phyloP scores from a whole-genome alignment of 345 rosid species.

The Salix dunnii region DNA sequence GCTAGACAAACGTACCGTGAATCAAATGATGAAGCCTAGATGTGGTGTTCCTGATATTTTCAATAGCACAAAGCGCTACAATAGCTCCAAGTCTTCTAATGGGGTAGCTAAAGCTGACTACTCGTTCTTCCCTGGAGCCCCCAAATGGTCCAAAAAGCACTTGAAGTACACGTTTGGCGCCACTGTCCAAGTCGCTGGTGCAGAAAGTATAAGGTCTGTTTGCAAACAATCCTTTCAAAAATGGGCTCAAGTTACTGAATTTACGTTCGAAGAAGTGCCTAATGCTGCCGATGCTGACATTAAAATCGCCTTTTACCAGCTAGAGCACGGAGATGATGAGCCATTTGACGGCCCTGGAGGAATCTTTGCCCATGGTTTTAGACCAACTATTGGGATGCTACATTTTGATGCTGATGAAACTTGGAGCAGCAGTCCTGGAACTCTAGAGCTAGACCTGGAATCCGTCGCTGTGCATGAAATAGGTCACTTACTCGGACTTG shows the following conservation, averaged over 20 bases:
- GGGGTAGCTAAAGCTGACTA: background rate
- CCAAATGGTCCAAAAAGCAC: conserved; percentile 3
- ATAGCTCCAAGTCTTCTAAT: background rate
- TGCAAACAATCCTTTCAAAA: background rate
- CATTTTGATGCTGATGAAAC: conserved; percentile 29
- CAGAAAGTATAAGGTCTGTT: background rate
- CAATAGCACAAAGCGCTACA: background rate
- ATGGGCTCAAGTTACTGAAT: conserved; percentile 9
- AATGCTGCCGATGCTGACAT: background rate
- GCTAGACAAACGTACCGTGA: background rate
- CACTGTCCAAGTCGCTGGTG: background rate
- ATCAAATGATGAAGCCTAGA: conserved; percentile 1
- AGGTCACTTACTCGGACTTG: conserved; percentile 27
- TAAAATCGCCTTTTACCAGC: conserved; percentile 6
- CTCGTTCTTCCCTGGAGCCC: background rate
- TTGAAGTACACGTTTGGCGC: conserved; percentile 16
- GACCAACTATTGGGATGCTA: conserved; percentile 10
- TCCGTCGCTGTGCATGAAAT: conserved; percentile 32
- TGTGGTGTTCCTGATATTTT: background rate
- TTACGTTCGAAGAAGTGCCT: conserved; percentile 7
- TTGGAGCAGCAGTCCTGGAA: conserved; percentile 17
- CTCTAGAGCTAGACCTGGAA: conserved; percentile 21
- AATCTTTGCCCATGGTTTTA: conserved; percentile 15
- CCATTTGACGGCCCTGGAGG: conserved; percentile 21
- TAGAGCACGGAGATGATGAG: conserved; percentile 17